Evolutionary conservation across 2,329 filamentous ascomycete species (phyloP), one percentile per base, ranked within the genome.

Genomic region (Penicillium sp.): DNA sequence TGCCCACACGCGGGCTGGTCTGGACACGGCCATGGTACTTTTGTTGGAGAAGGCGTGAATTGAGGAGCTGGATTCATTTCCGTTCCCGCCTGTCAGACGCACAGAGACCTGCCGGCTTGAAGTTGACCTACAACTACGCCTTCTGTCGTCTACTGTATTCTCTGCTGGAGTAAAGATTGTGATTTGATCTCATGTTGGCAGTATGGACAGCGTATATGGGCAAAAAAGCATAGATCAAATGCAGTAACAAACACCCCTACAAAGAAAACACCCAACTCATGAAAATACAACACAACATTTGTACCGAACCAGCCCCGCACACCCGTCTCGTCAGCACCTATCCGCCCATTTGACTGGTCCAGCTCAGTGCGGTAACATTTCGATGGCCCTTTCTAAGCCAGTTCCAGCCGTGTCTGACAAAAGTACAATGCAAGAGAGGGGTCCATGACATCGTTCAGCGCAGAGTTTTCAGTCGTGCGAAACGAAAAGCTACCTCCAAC

Each of bases 391-490:
- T 51, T 47, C 10, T 8, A 31, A 33, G 26, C 28, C 23, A 33
- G 34, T 47, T 52, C 49, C 42, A 49, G 24, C 23, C 21, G 33
- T 42, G 51, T 43, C 42, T 45, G 33, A 49, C 52, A 48, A 43
- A 59, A 56, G 54, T 58, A 56, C 55, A 7, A 49, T 56, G 45
- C 43, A 50, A 41, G 47, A 47, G 45, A 44, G 23, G 41, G 28
- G 28, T 39, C 10, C 13, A 39, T 21, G 18, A 39, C 36, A 39
- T 39, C 2, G 9, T 21, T 6, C 12, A 23, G 12, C 36, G 16
- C 8, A 38, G 34, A 38, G 34, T 18, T 38, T 38, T 38, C 16
- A 9, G 28, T 29, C 28, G 8, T 9, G 8, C 7, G 9, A 29
- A 29, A 9, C 28, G 7, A 29, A 9, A 8, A 10, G 8, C 28